phyloP scores from a whole-genome alignment of 176 grass and related monocot genomes.

The Triticum urartu region DNA sequence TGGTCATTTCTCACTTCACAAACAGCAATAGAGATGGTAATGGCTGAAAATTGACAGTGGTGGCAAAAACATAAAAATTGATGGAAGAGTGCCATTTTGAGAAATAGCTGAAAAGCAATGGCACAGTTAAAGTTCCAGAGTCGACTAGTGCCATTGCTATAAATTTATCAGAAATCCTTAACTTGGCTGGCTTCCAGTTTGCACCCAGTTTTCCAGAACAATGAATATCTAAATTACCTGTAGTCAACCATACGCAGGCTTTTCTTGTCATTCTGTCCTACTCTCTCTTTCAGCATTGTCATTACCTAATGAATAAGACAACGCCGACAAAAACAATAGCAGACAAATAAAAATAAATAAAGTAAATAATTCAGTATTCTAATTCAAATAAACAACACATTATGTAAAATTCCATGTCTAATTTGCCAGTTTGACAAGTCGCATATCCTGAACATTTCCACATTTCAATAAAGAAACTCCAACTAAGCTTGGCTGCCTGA shows the following conservation, averaged over 20 bases:
- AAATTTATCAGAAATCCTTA: background rate
- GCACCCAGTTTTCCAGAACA: background rate
- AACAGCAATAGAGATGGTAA: too few species aligned
- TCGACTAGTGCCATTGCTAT: background rate
- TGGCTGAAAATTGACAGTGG: too few species aligned
- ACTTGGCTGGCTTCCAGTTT: background rate
- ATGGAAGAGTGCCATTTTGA: too few species aligned
- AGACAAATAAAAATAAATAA: background rate
- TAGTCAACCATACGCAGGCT: constrained; percentile 70
- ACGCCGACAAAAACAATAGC: constrained; percentile 1
- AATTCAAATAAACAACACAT: constrained; percentile 6
- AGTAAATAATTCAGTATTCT: constrained; percentile 7
- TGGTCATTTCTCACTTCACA: too few species aligned
- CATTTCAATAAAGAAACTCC: background rate
- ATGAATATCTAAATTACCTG: constrained; percentile 54
- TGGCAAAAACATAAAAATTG: too few species aligned
- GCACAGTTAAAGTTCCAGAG: too few species aligned
- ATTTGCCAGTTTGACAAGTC: constrained; percentile 1
- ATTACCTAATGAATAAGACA: constrained; percentile 54
- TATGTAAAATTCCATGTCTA: background rate
- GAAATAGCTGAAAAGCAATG: too few species aligned
- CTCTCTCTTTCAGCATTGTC: constrained; percentile 84
- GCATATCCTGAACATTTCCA: background rate
- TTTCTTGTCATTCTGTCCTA: constrained; percentile 91
- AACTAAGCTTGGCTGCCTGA: background rate